Percentiles rank a stretch among this genome's conserved stretches.
Evolutionary conservation across 345 rosid genomes (phyloP).

Genomic region (Lumnitzera racemosa): DNA sequence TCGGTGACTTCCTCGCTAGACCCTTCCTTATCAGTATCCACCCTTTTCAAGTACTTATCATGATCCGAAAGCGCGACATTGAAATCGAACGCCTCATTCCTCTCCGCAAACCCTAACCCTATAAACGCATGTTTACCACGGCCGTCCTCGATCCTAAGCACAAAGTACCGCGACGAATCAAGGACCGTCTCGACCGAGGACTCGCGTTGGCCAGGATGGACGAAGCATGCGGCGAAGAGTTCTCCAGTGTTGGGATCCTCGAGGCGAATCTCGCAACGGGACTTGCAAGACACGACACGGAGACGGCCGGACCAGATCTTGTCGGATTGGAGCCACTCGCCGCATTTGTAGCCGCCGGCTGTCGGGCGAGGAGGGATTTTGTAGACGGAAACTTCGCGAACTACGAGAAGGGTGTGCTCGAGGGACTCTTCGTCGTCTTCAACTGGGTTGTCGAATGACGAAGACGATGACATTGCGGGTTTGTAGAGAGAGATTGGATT

Average conservation of each 20-base stretch:
- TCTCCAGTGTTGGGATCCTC: conserved; percentile 92
- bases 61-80: conserved; percentile 98
- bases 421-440: conserved; percentile 90
- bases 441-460: conserved; percentile 12
- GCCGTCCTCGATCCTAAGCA: conserved; percentile 93
- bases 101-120: conserved; percentile 84
- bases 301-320: conserved; percentile 99
- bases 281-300: conserved; percentile 91
- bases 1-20: conserved; percentile 54
- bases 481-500: too few species aligned
- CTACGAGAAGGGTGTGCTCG: conserved; percentile 94
- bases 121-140: conserved; percentile 90
- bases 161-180: conserved; percentile 93
- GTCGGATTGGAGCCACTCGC: conserved; percentile 97
- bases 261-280: conserved; percentile 95
- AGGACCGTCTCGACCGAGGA: conserved; percentile 89
- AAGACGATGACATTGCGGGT: too few species aligned
- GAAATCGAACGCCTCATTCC: conserved; percentile 99
- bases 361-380: conserved; percentile 94
- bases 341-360: conserved; percentile 97
- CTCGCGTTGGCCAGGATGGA: conserved; percentile 80
- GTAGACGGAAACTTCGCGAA: conserved; percentile 86
- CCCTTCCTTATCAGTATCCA: conserved; percentile 59
- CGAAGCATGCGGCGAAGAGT: conserved; percentile 93
- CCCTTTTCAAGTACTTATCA: conserved; percentile 82